Base-by-base conservation (phyloP, 1,284 basidiomycete species). In the Naganishia liquefaciens region DNA sequence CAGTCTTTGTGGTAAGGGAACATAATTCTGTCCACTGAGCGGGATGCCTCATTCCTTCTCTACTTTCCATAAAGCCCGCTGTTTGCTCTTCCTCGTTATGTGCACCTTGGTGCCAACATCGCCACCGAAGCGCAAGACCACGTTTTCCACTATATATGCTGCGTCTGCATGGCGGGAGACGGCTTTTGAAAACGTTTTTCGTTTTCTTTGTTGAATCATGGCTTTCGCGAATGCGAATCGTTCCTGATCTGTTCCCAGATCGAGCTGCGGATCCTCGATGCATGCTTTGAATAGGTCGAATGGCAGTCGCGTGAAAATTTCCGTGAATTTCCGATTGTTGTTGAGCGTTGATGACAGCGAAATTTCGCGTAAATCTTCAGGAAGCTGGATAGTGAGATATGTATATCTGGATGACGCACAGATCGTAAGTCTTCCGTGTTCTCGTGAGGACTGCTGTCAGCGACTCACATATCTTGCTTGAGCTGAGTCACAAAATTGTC, bases 201-300 rank as follows among this genome's bases (percentile, higher is more conserved):
- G 79, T 77, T 90, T 93, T 70, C 91, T 84, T 72, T 87, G 73
- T 70, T 90, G 88, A 73, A 93, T 88, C 11, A 86, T 89, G 69
- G 90, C 88, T 78, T 93, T 93, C 13, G 90, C 89, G 77, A 93
- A 93, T 72, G 87, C 88, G 80, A 92, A 93, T 55, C 91, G 86
- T 66, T 86, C 84, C 75, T 92, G 90, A 78, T 89, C 89, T 66
- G 88, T 85, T 6, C 61, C 66, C 37, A 79, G 73, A 11, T 74
- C 72, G 4, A 54, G 47, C 6, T 71, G 65, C 13, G 74, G 69
- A 19, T 72, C 72, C 64, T 78, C 77, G 54, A 77, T 67, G 55
- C 72, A 70, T 11, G 62, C 69, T 64, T 79, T 77, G 74, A 78
- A 77, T 21, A 77, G 70, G 23, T 74, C 74, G 67, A 73, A 78